Evolutionary conservation across 108 stramenopile genomes (phyloP), one percentile per base, ranked within the genome.

Genomic region (Pseudonitzschia delicatissima): DNA sequence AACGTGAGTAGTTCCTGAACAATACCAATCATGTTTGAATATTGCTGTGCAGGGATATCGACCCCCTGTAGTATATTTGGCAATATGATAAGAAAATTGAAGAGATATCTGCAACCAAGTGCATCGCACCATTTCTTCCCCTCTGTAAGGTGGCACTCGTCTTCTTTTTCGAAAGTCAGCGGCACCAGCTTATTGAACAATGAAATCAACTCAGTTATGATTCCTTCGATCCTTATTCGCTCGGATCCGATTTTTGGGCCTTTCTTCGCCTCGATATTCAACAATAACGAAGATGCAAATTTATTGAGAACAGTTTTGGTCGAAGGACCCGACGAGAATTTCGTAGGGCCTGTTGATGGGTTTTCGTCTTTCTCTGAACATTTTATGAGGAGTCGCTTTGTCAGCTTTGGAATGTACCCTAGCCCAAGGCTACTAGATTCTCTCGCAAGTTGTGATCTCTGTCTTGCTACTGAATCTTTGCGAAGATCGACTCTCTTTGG

Each of bases 11-110:
- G 51, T 32, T 83, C 78, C 12, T 49, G 45, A 2, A 66, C 48
- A 21, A 80, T 29, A 20, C 42, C 37, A 11, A 62, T 42, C 13
- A 34, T 39, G 45, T 77, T 69, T 13, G 69, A 49, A 18, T 73
- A 28, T 69, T 77, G 67, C 31, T 62, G 64, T 12, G 45, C 5
- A 26, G 74, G 32, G 1, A 83, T 29, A 44, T 63, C 53, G 7
- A 60, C 64, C 20, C 75, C 62, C 3, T 47, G 40, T 25, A 83
- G 45, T 29, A 83, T 50, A 31, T 37, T 69, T 37, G 82, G 82
- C 12, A 79, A 7, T 6, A 77, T 37, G 11, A 83, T 21, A 5
- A 83, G 65, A 20, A 83, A 62, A 31, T 58, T 63, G 58, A 79
- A 53, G 45, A 82, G 58, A 45, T 66, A 23, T n/a, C 74, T 66